phyloP scores from a whole-genome alignment of 1,284 basidiomycete species.

The Leccinum pallidistipes region DNA sequence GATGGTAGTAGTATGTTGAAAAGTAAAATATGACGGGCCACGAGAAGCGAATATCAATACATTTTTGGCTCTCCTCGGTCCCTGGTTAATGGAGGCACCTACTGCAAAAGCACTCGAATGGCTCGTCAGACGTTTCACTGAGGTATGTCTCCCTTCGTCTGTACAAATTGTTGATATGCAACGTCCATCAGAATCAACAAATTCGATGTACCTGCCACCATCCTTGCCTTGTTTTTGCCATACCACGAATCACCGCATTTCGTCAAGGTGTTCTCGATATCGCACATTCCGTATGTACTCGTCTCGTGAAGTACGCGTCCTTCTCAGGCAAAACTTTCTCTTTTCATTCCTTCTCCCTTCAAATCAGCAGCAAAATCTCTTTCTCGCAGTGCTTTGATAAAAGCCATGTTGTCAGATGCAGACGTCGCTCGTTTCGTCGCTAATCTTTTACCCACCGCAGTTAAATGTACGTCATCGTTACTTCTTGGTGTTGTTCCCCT shows the following conservation, averaged over 20 bases:
- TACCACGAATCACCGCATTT: constrained; percentile 97
- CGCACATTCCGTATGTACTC: constrained; percentile 66
- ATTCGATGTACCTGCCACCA: constrained; percentile 81
- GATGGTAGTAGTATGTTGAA: too few relatives aligned
- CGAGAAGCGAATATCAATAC: constrained; percentile 30
- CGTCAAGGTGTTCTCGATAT: constrained; percentile 87
- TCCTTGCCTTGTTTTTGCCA: constrained; percentile 86
- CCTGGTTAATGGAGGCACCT: constrained; percentile 80
- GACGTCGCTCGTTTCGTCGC: constrained; percentile 76
- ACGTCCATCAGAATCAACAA: constrained; percentile 74
- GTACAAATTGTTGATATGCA: neutral
- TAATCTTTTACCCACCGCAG: constrained; percentile 59
- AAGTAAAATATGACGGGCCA: too few relatives aligned
- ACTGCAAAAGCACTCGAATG: constrained; percentile 93
- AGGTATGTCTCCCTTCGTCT: constrained; percentile 51
- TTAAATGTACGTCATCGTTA: constrained; percentile 43
- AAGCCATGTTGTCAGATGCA: constrained; percentile 66
- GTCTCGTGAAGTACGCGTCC: neutral
- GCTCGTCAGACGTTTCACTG: constrained; percentile 83
- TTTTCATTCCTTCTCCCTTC: constrained; percentile 76
- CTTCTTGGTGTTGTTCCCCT: neutral
- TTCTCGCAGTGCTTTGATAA: constrained; percentile 66
- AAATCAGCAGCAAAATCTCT: constrained; percentile 73
- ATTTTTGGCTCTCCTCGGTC: constrained; percentile 75
- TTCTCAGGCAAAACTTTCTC: constrained; percentile 45